Percentiles rank a stretch among this genome's conserved stretches.
These are phyloP conservation scores for Aspergillus sp. DNA, from an alignment of 2,329 filamentous ascomycete genomes.

Conservation along the genomic window DNA sequence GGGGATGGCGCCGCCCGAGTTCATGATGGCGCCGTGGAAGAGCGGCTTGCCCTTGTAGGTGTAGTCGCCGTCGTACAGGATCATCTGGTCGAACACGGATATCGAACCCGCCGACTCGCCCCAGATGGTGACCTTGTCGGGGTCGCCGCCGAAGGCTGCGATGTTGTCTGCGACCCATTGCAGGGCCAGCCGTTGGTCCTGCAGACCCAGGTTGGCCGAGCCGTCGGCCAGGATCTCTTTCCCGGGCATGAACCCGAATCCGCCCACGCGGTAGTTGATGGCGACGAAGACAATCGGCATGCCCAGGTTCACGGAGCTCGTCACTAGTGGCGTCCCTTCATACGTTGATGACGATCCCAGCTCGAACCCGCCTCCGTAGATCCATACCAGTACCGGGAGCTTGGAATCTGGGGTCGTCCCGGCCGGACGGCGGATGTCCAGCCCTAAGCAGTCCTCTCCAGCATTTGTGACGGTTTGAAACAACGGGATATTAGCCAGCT, in stretches of 20 bases:
- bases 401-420: constrained; percentile 55
- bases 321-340: constrained; percentile 32
- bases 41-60: constrained; percentile 71
- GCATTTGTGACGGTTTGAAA: constrained; percentile 55
- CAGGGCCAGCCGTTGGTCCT: constrained; percentile 70
- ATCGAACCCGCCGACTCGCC: constrained; percentile 71
- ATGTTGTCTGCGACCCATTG: constrained; percentile 79
- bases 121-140: constrained; percentile 75
- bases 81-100: constrained; percentile 73
- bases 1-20: constrained; percentile 64
- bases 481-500: constrained; percentile 55
- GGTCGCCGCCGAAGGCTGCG: constrained; percentile 72
- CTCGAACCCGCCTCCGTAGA: constrained; percentile 60
- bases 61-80: constrained; percentile 68
- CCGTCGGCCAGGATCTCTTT: constrained; percentile 66
- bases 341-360: constrained; percentile 47
- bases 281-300: constrained; percentile 72
- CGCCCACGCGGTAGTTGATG: constrained; percentile 74
- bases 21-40: constrained; percentile 77
- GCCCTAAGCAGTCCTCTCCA: constrained; percentile 63
- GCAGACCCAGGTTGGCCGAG: constrained; percentile 66
- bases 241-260: constrained; percentile 71
- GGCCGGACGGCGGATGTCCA: constrained; percentile 59
- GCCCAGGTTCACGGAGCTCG: constrained; percentile 42
- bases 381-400: constrained; percentile 66